phyloP scores from a whole-genome alignment of 2,329 filamentous ascomycete genomes.

The Nigrograna mackinnonii region DNA sequence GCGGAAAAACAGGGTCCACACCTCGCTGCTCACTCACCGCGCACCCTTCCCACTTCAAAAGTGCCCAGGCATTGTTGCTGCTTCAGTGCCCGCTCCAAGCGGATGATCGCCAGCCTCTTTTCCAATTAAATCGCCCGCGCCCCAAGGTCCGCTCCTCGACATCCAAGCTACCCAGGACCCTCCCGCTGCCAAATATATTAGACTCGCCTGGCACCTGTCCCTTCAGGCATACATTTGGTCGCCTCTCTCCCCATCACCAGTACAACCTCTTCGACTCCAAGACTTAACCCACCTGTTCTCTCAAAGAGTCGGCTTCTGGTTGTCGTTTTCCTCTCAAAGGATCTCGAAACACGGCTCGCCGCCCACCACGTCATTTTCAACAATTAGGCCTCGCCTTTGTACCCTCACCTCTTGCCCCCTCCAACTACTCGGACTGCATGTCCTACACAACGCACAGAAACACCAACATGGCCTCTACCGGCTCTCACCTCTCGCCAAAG shows the following conservation, averaged over 20 bases:
- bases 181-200: slow-evolving; percentile 38
- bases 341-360: no score
- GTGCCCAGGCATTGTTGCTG: slow-evolving; percentile 24
- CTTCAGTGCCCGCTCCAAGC: slow-evolving; percentile 27
- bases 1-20: slow-evolving; percentile 28
- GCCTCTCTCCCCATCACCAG: no score
- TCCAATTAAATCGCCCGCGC: slow-evolving; percentile 32
- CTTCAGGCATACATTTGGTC: no score
- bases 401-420: no score
- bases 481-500: slow-evolving; percentile 38
- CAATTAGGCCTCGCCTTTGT: no score
- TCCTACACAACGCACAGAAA: background rate
- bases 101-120: slow-evolving; percentile 36
- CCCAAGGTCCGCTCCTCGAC: slow-evolving; percentile 19
- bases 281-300: no score
- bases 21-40: slow-evolving; percentile 9
- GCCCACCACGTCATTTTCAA: no score
- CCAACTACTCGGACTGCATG: background rate
- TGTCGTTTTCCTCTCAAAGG: no score
- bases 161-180: slow-evolving; percentile 32
- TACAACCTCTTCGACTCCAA: no score
- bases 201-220: slow-evolving; percentile 19
- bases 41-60: slow-evolving; percentile 2
- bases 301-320: no score
- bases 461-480: slow-evolving; percentile 30